These are phyloP conservation scores for Casuarina equisetifolia DNA, from an alignment of 306 rosid species.

Conservation along the genomic window DNA sequence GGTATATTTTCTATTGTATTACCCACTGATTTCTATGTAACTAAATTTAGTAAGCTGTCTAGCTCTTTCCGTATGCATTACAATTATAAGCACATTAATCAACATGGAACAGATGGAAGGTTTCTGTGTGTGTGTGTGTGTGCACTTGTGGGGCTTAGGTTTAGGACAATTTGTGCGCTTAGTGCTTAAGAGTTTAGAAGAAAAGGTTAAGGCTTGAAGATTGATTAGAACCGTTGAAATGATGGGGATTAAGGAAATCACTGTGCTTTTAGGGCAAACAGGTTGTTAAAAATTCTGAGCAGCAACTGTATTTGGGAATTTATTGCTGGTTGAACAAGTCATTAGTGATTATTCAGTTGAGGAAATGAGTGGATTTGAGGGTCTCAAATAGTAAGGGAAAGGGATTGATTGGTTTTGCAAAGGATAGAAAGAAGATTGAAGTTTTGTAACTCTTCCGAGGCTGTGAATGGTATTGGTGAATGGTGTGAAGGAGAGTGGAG, in stretches of 20 bases:
- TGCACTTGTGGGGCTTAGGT: neutral
- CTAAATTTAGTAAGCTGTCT: neutral
- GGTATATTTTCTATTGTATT: constrained; percentile 37
- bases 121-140: neutral
- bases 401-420: neutral
- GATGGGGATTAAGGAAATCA: too few species aligned
- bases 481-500: too few species aligned
- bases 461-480: too few species aligned
- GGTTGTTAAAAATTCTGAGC: neutral
- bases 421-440: neutral
- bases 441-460: too few species aligned
- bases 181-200: too few species aligned
- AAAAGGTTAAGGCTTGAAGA: too few species aligned
- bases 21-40: neutral
- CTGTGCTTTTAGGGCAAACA: neutral
- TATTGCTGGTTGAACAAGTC: neutral
- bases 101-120: neutral
- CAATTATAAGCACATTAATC: neutral
- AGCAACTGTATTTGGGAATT: neutral
- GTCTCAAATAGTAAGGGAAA: neutral
- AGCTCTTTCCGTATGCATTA: neutral
- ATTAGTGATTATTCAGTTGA: neutral
- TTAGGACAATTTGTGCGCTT: too few species aligned
- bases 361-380: neutral
- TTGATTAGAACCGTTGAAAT: too few species aligned